These are phyloP conservation scores for Pinus taeda DNA, from an alignment of 75 land plant genomes.

Conservation along the genomic window DNA sequence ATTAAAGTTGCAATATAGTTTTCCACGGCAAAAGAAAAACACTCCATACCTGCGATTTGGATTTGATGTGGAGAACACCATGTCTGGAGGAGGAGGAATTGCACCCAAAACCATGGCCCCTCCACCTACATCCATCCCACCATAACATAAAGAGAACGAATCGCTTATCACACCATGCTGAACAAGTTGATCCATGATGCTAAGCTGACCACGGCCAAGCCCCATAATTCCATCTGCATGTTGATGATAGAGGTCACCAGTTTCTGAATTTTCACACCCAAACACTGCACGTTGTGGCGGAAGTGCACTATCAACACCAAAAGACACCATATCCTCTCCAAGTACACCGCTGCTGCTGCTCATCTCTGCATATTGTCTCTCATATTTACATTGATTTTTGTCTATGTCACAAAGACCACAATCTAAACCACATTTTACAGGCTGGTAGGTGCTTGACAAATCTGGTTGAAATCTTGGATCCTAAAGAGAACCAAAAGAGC, in stretches of 20 bases:
- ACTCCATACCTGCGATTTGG: conserved; percentile 80
- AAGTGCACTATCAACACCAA: conserved; percentile 75
- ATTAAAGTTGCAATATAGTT: neutral
- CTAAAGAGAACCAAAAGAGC: conserved; percentile 23
- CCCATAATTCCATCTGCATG: conserved; percentile 99
- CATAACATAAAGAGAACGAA: conserved; percentile 95
- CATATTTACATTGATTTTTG: conserved; percentile 62
- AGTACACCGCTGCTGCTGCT: conserved; percentile 94
- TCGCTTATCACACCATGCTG: conserved; percentile 65
- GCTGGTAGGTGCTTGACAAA: conserved; percentile 68
- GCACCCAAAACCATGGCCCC: conserved; percentile 97
- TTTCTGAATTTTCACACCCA: conserved; percentile 94
- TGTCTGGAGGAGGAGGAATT: conserved; percentile 62
- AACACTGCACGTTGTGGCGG: conserved; percentile 73
- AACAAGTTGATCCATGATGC: conserved; percentile 96
- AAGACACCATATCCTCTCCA: conserved; percentile 76
- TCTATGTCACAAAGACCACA: conserved; percentile 68
- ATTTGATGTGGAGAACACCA: conserved; percentile 86
- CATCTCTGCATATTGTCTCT: conserved; percentile 92
- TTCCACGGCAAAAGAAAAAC: neutral
- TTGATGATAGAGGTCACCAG: conserved; percentile 89
- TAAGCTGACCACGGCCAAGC: conserved; percentile 85
- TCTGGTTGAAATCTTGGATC: conserved; percentile 91
- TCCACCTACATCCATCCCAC: conserved; percentile 95
- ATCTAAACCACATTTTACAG: conserved; percentile 65